Evolutionary conservation across 176 grass and related monocot genomes (phyloP).

Genomic region (Eragrostis nindensis): DNA sequence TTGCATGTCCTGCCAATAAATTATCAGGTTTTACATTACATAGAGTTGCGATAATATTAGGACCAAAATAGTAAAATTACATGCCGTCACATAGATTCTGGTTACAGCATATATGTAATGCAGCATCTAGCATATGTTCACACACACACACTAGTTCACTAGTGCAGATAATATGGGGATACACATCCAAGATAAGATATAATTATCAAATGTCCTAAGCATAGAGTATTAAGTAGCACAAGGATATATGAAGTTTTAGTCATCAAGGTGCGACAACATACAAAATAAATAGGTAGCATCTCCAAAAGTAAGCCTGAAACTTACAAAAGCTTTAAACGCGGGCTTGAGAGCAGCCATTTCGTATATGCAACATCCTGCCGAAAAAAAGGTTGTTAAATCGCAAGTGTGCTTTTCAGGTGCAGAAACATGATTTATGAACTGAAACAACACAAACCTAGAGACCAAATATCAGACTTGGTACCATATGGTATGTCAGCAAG

Average conservation of each 20-base stretch:
- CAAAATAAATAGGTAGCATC: conserved; percentile 7
- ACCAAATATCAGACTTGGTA: conserved; percentile 96
- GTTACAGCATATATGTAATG: background rate
- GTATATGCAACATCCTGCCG: conserved; percentile 96
- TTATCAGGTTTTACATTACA: background rate
- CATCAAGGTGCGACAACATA: conserved; percentile 23
- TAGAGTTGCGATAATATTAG: background rate
- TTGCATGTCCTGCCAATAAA: conserved; percentile 88
- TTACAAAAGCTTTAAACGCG: conserved; percentile 97
- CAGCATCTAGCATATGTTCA: conserved; percentile 8
- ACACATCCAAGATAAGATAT: conserved; percentile 16
- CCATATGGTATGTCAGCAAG: conserved; percentile 99
- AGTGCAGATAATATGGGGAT: background rate
- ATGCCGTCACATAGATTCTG: background rate
- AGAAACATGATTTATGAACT: conserved; percentile 30
- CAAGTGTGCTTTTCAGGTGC: conserved; percentile 12
- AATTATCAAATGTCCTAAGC: background rate
- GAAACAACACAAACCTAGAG: conserved; percentile 63
- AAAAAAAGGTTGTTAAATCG: conserved; percentile 26
- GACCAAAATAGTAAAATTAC: conserved; percentile 1
- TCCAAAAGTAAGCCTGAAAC: conserved; percentile 21
- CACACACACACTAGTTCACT: background rate
- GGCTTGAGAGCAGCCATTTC: conserved; percentile 93
- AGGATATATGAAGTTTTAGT: conserved; percentile 1
- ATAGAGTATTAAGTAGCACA: background rate